Evolutionary conservation across 75 land plant species (phyloP).

Genomic region (Pinus tabuliformis): DNA sequence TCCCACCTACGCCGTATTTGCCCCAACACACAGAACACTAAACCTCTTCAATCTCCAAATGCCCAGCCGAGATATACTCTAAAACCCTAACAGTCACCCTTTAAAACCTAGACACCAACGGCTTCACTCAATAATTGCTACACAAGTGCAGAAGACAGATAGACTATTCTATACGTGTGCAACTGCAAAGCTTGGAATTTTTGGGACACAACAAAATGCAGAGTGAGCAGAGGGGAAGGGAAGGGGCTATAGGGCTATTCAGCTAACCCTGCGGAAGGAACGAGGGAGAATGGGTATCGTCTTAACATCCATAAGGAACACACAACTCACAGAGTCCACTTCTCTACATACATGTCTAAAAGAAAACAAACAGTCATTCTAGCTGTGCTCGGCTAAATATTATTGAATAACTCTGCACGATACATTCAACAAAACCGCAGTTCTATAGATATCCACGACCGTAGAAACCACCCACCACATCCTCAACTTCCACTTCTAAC

Average conservation of each 20-base stretch:
- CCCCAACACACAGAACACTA: neutral
- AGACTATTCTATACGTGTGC: too few relatives aligned
- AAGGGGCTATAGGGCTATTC: neutral
- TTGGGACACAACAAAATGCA: too few relatives aligned
- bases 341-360: neutral
- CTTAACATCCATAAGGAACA: constrained; percentile 4
- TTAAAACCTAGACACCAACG: too few relatives aligned
- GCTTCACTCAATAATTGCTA: too few relatives aligned
- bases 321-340: too few relatives aligned
- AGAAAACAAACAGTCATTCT: neutral
- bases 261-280: constrained; percentile 6
- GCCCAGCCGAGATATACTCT: neutral
- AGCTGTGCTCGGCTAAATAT: neutral
- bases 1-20: neutral
- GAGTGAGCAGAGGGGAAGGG: too few relatives aligned
- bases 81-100: neutral
- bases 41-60: neutral
- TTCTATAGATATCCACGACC: constrained; percentile 7
- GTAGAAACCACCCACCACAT: constrained; percentile 1
- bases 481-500: neutral
- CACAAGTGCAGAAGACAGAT: too few relatives aligned
- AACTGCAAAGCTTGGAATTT: too few relatives aligned
- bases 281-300: constrained; percentile 6
- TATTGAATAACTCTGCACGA: constrained; percentile 9
- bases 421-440: constrained; percentile 8